These are phyloP conservation scores for Fusarium compactum DNA, from an alignment of 2,329 filamentous ascomycete genomes.

Conservation along the genomic window DNA sequence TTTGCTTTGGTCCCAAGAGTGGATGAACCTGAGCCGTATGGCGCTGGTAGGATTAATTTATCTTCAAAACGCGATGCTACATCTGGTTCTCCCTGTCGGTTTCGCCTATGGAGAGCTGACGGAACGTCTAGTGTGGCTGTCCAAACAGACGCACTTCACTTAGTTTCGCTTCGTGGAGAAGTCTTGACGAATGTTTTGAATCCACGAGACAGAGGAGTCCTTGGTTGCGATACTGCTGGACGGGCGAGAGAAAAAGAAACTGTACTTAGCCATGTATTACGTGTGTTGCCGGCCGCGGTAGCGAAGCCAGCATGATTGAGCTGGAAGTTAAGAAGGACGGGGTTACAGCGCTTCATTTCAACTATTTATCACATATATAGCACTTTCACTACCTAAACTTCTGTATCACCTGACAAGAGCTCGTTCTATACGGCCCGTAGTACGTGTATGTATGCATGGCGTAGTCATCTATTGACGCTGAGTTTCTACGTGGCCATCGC, in stretches of 20 bases:
- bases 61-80: slow-evolving; percentile 45
- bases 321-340: slow-evolving; percentile 26
- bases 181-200: slow-evolving; percentile 18
- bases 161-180: slow-evolving; percentile 18
- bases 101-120: slow-evolving; percentile 27
- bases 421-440: too few relatives aligned
- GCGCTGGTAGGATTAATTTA: slow-evolving; percentile 49
- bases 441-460: background rate
- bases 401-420: background rate
- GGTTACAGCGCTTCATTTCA: slow-evolving; percentile 39
- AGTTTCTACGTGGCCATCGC: background rate
- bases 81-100: slow-evolving; percentile 30
- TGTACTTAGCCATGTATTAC: slow-evolving; percentile 42
- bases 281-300: slow-evolving; percentile 27
- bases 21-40: slow-evolving; percentile 49
- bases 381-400: slow-evolving; percentile 33
- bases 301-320: slow-evolving; percentile 20
- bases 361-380: slow-evolving; percentile 38
- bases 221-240: slow-evolving; percentile 22
- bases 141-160: slow-evolving; percentile 9
- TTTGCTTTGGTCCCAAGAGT: slow-evolving; percentile 49
- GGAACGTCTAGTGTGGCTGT: slow-evolving; percentile 18
- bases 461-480: background rate
- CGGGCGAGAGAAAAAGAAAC: slow-evolving; percentile 29
- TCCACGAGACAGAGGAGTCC: slow-evolving; percentile 21